These are phyloP conservation scores for Cucumis hystrix DNA, from an alignment of 306 rosid genomes.

Conservation along the genomic window DNA sequence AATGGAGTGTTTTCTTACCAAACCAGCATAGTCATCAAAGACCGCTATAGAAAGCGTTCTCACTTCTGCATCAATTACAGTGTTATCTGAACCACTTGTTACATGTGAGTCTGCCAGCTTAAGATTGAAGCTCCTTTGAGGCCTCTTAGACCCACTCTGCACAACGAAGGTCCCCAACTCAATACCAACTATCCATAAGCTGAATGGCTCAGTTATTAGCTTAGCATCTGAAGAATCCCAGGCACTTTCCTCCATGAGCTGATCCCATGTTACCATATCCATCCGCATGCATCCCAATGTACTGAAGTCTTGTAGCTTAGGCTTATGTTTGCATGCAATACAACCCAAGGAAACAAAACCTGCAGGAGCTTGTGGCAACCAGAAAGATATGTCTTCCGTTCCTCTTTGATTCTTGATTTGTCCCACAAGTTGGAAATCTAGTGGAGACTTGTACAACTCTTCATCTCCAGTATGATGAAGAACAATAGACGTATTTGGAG, in stretches of 20 bases:
- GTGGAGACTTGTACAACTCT: slow-evolving; percentile 53
- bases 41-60: slow-evolving; percentile 77
- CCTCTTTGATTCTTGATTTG: slow-evolving; percentile 81
- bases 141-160: slow-evolving; percentile 73
- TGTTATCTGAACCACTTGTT: slow-evolving; percentile 60
- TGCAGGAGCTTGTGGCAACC: slow-evolving; percentile 96
- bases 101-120: slow-evolving; percentile 57
- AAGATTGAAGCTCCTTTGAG: slow-evolving; percentile 86
- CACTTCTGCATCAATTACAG: slow-evolving; percentile 67
- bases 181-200: slow-evolving; percentile 79
- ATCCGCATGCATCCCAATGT: slow-evolving; percentile 73
- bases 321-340: slow-evolving; percentile 67
- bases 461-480: slow-evolving; percentile 62
- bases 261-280: slow-evolving; percentile 78
- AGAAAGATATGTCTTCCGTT: slow-evolving; percentile 62
- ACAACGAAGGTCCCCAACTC: slow-evolving; percentile 78
- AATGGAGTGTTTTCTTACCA: slow-evolving; percentile 49
- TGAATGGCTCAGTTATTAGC: slow-evolving; percentile 44
- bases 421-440: slow-evolving; percentile 75
- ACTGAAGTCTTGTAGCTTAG: slow-evolving; percentile 58
- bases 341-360: slow-evolving; percentile 91
- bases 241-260: slow-evolving; percentile 71
- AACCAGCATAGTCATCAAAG: slow-evolving; percentile 95
- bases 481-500: slow-evolving; percentile 74
- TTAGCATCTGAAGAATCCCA: slow-evolving; percentile 85